phyloP scores from a whole-genome alignment of 2,329 filamentous ascomycete genomes.

The Dichotomopilus funicola region DNA sequence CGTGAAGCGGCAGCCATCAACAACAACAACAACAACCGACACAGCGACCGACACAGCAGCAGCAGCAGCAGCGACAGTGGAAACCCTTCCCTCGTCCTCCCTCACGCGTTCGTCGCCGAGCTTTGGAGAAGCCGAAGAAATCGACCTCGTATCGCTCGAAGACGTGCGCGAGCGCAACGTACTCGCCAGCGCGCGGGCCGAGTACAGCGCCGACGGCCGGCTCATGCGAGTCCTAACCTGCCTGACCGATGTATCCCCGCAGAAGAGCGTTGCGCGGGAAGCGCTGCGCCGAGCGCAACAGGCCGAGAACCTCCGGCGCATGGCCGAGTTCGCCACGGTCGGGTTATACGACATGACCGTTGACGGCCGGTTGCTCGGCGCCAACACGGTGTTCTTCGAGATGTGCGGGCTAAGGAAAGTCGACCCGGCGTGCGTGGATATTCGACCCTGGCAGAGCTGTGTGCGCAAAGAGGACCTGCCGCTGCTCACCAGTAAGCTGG shows the following conservation, averaged over 20 bases:
- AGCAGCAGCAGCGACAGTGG: conserved; percentile 8
- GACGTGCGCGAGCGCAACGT: conserved; percentile 37
- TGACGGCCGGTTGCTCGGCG: conserved; percentile 43
- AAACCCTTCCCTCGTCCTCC: conserved; percentile 20
- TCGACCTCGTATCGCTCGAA: conserved; percentile 30
- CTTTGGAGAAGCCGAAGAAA: conserved; percentile 30
- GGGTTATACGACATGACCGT: conserved; percentile 49
- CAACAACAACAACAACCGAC: no score
- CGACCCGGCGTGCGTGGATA: conserved; percentile 31
- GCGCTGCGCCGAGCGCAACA: conserved; percentile 44
- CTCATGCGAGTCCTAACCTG: conserved; percentile 43
- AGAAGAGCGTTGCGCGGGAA: conserved; percentile 43
- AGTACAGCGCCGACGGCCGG: conserved; percentile 37
- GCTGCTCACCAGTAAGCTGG: conserved; percentile 35
- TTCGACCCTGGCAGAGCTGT: conserved; percentile 41
- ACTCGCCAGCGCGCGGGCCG: conserved; percentile 42
- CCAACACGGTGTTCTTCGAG: conserved; percentile 49
- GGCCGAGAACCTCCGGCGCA: conserved; percentile 47
- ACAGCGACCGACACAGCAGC: no score
- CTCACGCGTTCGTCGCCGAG: conserved; percentile 31
- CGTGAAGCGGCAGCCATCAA: conserved; percentile 26
- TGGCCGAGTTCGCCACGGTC: conserved; percentile 48
- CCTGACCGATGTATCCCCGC: conserved; percentile 45
- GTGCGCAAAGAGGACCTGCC: conserved; percentile 40
- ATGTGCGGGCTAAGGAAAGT: conserved; percentile 43